A percentile compares a stretch with the other conserved stretches of the same genome.
Evolutionary conservation across 2,329 filamentous ascomycete genomes (phyloP).

Genomic region (Aspergillus fijiensis): DNA sequence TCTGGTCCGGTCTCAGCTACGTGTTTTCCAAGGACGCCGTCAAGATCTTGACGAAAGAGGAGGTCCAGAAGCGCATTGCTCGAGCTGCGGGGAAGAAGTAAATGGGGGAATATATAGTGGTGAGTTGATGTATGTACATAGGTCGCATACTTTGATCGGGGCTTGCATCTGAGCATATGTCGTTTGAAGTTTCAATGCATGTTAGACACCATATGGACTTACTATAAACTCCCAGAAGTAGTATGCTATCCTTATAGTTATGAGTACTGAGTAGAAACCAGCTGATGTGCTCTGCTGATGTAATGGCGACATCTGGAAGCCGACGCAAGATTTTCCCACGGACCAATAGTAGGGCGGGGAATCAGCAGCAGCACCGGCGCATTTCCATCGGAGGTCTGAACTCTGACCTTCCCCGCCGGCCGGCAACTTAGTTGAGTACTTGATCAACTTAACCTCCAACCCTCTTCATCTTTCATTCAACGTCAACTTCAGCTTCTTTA

Average conservation of each 20-base stretch:
- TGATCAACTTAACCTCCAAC: neutral
- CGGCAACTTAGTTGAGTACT: neutral
- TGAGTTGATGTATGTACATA: neutral
- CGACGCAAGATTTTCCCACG: neutral
- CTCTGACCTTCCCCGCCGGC: neutral
- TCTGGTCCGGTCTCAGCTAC: conserved; percentile 94
- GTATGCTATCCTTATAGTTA: too few species aligned
- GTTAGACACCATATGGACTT: too few species aligned
- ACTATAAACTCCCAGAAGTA: too few species aligned
- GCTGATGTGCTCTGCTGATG: conserved; percentile 11
- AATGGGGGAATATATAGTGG: neutral
- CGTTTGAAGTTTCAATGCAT: too few species aligned
- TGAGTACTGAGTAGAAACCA: neutral
- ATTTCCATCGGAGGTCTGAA: neutral
- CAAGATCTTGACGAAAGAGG: conserved; percentile 66
- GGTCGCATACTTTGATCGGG: neutral
- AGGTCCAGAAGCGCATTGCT: conserved; percentile 38
- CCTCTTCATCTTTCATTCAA: too few species aligned
- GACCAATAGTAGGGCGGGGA: conserved; percentile 32
- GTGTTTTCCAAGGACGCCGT: conserved; percentile 88
- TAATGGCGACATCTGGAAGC: conserved; percentile 17
- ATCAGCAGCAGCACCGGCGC: neutral
- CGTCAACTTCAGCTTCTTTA: neutral
- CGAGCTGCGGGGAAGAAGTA: conserved; percentile 31
- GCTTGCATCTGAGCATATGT: too few species aligned